Evolutionary conservation across 169 alveolate species (phyloP), one percentile per base, ranked within the genome.

Genomic region (Hepatocystis sp.): DNA sequence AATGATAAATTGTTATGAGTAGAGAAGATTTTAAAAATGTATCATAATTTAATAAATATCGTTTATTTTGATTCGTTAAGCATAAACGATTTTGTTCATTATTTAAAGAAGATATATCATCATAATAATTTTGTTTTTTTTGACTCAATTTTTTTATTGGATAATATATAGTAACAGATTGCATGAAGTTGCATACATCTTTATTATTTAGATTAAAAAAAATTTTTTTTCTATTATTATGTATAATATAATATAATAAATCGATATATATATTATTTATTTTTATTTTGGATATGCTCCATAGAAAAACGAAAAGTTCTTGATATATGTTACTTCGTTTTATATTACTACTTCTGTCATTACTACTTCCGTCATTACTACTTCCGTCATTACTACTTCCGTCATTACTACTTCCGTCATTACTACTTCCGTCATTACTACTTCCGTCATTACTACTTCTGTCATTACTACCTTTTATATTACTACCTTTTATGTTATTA

Each of bases 221-320:
- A 42, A 76, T 21, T 44, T 58, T 15, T 36, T 58, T 34, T 42
- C 88, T 58, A 56, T 46, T 56, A 28, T 30, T 49, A 63, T 76
- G 44, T 36, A 76, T 58, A 13, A 63, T 46, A 23, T 46, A 28
- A 52, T 46, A 52, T 51, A 76, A 56, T 25, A 76, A 17, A 58
- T 76, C 88, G 34, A 76, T 42, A 52, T 76, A 76, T n/a, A 76
- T 58, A 52, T 76, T 76, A 40, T 76, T 71, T 25, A 71, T 58
- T 58, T 71, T 71, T 13, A 76, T 17, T 58, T 76, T 76, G 15
- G 88, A 76, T 11, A 76, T 46, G 23, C 78, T 60, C 88, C 88
- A 76, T 15, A 76, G 15, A 39, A 76, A 76, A 21, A 76, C 58
- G 46, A 76, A 76, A 42, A 76, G 47, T 51, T 76, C 88, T 32